Evolutionary conservation across 352 stramenopile species (phyloP), one percentile per base, ranked within the genome.

Genomic region (Phytophthora macrochlamydospora): DNA sequence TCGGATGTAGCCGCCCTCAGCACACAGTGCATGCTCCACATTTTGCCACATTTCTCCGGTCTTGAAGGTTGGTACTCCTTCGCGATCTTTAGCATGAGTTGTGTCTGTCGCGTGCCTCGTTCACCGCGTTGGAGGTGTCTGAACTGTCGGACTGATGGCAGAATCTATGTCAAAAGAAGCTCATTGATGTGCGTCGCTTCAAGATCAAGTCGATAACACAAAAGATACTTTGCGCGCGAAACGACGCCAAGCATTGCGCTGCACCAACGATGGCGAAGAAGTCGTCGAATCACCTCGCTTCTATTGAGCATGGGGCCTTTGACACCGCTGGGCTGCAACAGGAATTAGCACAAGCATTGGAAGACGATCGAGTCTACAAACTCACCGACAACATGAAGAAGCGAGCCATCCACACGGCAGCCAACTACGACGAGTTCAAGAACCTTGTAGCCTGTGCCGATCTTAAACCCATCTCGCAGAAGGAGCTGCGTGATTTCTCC

Each of bases 401-500:
- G 65, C 89, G 87, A 4, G 89, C 89, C 49, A 96, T 95, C 63
- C 87, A 94, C 64, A 93, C 85, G 0, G 87, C 89, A 2, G 67
- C 75, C 4, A 94, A 69, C 75, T 96, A 95, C 66, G 85, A 96
- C 57, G 89, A 96, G 55, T 94, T 96, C 67, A 92, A 91, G 87
- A 95, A 95, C 43, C 69, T 94, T 14, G 89, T 96, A 2, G 82
- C 86, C 9, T 96, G 89, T 69, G 89, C 89, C 0, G 82, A 94
- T 51, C 62, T 96, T 33, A 96, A 94, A 52, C 87, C 88, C 24
- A 79, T 96, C 44, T 90, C 75, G 11, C 84, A 92, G 46, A 79
- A 75, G 18, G 88, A 96, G 66, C 61, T 96, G 24, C 74, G 70
- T 13, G 75, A 79, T 57, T 83, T 96, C 37, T 82, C 69, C 4